Conservation (phyloP, 306 rosid species). For the Cucumis cinereus region DNA sequence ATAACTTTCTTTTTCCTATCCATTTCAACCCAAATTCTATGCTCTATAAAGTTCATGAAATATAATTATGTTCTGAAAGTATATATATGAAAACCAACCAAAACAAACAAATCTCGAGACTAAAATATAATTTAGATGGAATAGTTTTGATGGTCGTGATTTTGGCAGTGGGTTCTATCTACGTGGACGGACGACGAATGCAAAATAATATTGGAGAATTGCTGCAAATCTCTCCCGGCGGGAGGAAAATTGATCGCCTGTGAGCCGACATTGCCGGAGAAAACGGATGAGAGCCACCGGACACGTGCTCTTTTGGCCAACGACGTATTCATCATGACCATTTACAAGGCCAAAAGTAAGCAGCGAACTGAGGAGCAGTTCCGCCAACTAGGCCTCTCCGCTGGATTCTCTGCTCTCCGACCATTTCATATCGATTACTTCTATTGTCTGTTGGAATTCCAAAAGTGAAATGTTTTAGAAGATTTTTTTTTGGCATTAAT, state of each 20-base stretch:
- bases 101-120: background rate
- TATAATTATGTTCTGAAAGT: no score
- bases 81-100: no score
- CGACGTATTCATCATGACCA: conserved; percentile 82
- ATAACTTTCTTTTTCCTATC: no score
- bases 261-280: conserved; percentile 68
- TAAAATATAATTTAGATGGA: background rate
- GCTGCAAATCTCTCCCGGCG: conserved; percentile 58
- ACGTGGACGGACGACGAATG: conserved; percentile 87
- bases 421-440: conserved; percentile 54
- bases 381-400: conserved; percentile 36
- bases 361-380: conserved; percentile 61
- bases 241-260: conserved; percentile 82
- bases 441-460: conserved; percentile 55
- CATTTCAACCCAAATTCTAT: no score
- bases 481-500: background rate
- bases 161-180: conserved; percentile 63
- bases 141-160: background rate
- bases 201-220: conserved; percentile 53
- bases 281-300: conserved; percentile 60
- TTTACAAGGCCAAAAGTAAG: conserved; percentile 67
- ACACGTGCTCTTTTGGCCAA: conserved; percentile 63
- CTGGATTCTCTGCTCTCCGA: conserved; percentile 47
- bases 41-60: no score
- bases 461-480: conserved; percentile 25